These are phyloP conservation scores for Talinum fruticosum DNA, from an alignment of 148 eudicot genomes.

Conservation along the genomic window DNA sequence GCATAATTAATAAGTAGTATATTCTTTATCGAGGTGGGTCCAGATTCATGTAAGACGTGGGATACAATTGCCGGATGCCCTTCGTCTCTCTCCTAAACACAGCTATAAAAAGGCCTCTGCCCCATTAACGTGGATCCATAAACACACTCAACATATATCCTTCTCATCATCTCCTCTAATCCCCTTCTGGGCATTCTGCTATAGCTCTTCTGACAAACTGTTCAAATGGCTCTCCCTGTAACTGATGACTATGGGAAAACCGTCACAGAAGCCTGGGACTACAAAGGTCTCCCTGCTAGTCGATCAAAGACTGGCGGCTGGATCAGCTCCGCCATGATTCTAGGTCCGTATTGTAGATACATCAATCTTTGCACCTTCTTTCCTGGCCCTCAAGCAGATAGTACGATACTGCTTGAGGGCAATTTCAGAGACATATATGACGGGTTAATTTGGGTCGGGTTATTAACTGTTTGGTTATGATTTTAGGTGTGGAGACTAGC, in stretches of 20 bases:
- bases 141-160: not conserved
- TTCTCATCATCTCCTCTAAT: not conserved
- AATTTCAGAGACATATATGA: not conserved
- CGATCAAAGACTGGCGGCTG: constrained; percentile 76
- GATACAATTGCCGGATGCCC: constrained; percentile 1
- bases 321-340: constrained; percentile 78
- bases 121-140: constrained; percentile 8
- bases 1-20: not conserved
- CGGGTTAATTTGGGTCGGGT: not conserved
- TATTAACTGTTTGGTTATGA: not conserved
- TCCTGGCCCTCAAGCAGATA: not conserved
- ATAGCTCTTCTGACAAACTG: not conserved
- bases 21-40: constrained; percentile 25
- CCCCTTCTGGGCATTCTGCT: not conserved
- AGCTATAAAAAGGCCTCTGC: constrained; percentile 24
- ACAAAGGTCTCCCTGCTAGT: constrained; percentile 63
- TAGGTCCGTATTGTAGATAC: constrained; percentile 38
- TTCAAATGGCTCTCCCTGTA: constrained; percentile 27
- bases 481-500: constrained; percentile 62
- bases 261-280: constrained; percentile 82
- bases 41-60: constrained; percentile 16
- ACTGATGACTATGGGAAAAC: constrained; percentile 30
- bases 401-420: not conserved
- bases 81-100: constrained; percentile 6
- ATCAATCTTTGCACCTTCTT: not conserved